Evolutionary conservation across 23 red algal genomes (phyloP), one percentile per base, ranked within the genome.

Genomic region (Gracilaria gracilis): DNA sequence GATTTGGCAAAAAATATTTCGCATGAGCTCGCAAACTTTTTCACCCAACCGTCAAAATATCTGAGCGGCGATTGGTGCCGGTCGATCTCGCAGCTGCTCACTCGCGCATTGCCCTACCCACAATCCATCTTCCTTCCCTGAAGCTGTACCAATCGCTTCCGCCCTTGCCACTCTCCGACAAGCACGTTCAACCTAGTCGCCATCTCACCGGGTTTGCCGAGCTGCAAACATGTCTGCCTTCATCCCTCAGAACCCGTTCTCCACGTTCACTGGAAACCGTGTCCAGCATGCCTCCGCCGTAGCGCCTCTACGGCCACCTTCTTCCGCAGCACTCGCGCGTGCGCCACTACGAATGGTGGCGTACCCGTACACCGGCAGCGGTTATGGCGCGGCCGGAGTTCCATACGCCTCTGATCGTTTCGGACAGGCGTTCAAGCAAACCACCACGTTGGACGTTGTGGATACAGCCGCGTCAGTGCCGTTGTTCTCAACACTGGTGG

Each of bases 331-430:
- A 23, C 40, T 49, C 61, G 24, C 72, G 16, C 38, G 40, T 16
- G 21, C 72, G 4, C 72, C 80, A 14, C 35, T 71, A 17, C 55
- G 79, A 25, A 78, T 93, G 90, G 81, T 84, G 9, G 69, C 91
- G 11, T 94, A 86, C 83, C 82, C 81, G 36, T 87, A 86, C 71
- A 85, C 81, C 32, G 80, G 81, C 50, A 80, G 67, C 76, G 91
- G 91, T n/a, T 94, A 94, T 39, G 91, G 91, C 53, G 83, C 82
- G 21, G 82, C 82, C 24, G 91, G 91, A 4, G 59, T 94, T 29
- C 82, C 91, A 19, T 94, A 94, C 61, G 69, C 35, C 6, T 28
- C 27, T n/a, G 84, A 87, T 39, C 64, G 51, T 32, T 44, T 75
- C 4, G 84, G 84, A 32, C 84, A 87, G 47, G n/a, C 84, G 40